Base-by-base conservation (phyloP, 345 rosid species). In the Lepidium aucheri region DNA sequence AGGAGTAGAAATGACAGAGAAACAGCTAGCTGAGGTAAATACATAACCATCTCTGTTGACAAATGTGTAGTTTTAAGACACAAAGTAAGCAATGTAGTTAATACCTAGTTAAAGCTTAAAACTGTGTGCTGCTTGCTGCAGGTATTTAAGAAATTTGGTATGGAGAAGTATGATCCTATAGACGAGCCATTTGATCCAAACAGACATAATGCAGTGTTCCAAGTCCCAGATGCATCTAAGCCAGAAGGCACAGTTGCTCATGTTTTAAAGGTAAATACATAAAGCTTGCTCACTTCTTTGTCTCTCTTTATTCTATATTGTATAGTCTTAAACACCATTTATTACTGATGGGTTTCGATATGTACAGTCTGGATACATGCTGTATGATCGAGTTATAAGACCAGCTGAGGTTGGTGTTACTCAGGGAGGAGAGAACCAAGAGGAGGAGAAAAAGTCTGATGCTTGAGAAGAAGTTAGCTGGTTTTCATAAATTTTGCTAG, bases 1-100 rank as follows among this genome's bases (percentile, higher is more conserved):
- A 78, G 97, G 98, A 52, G 98, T 93, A 66, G 96, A 88, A 53
- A 93, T 90, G 98, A 93, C 98, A 7, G 98, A 88, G 76, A 93
- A 90, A 63, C 97, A 90, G 74, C 86, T 93, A 36, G 76, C 47
- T 15, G 94, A 87, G 88, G 98, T 90, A 76, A 70, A 33, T 20
- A 32, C 14, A 0, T 47, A 7, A 35, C 72, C 47, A 6, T 57
- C 11, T 68, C 6, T 30, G 16, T 39, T 0, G 59, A 59, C 22
- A 9, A 46, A 26, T 47, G 0, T 68, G 2, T 57, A 12, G 22
- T 12, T 49, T 39, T 13, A 28, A 58, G 42, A 17, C 43, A 4
- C 26, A 7, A 15, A 11, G 53, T 16, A 15, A 16, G 20, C 63
- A 66, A 11, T 33, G 16, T 15, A 9, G 46, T 35, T 22, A 20